Conservation (phyloP, 2,329 filamentous ascomycete species). For the Pseudonectria foliicola region DNA sequence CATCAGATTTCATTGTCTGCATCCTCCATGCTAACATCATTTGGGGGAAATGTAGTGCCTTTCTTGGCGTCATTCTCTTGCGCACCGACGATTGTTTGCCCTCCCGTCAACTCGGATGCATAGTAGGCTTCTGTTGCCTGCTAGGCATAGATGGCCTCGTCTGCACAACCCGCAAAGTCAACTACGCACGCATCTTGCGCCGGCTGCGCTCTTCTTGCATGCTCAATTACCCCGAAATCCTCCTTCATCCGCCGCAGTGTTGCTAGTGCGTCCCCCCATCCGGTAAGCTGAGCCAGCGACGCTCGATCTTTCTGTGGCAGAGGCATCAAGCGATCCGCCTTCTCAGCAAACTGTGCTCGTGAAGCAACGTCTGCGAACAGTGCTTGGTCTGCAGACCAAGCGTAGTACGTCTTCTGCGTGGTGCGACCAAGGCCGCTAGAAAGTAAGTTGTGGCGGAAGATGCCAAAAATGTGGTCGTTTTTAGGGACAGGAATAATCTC, state of each 20-base stretch:
- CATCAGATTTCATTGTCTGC: too few relatives aligned
- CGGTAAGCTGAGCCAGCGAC: not conserved
- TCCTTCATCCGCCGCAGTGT: slow-evolving; percentile 6
- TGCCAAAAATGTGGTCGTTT: slow-evolving; percentile 15
- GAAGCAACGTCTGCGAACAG: slow-evolving; percentile 14
- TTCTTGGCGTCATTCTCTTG: too few relatives aligned
- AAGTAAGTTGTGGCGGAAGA: slow-evolving; percentile 10
- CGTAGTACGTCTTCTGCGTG: slow-evolving; percentile 9
- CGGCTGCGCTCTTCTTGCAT: slow-evolving; percentile 4
- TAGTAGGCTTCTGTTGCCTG: slow-evolving; percentile 18
- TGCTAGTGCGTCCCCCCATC: not conserved
- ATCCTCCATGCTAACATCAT: too few relatives aligned
- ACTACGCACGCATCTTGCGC: slow-evolving; percentile 15
- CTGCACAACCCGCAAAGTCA: slow-evolving; percentile 20
- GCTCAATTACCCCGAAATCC: slow-evolving; percentile 13
- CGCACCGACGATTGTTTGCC: too few relatives aligned
- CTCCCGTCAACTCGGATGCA: slow-evolving; percentile 5
- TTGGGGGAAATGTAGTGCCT: too few relatives aligned
- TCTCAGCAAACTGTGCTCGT: slow-evolving; percentile 15
- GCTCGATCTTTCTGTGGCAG: slow-evolving; percentile 1
- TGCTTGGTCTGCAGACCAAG: slow-evolving; percentile 19
- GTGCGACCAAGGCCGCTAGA: slow-evolving; percentile 3
- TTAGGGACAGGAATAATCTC: slow-evolving; percentile 2
- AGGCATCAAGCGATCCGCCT: slow-evolving; percentile 10
- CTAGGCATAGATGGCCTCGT: slow-evolving; percentile 18